Evolutionary conservation across 163 green algal species (phyloP), one percentile per base, ranked within the genome.

Genomic region (Prototheca wickerhamii): DNA sequence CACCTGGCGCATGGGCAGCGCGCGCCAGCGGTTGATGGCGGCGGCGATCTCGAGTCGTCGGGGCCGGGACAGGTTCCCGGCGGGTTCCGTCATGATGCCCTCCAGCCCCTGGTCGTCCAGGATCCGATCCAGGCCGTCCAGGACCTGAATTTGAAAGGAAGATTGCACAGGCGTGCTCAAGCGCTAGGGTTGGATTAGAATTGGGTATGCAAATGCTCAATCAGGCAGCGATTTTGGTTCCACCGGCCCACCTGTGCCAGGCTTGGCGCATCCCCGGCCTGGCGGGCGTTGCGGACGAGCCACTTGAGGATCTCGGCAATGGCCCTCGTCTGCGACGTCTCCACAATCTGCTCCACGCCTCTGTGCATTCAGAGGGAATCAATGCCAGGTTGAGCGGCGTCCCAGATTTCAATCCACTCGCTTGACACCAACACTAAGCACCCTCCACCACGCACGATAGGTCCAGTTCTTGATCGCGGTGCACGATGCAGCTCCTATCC

Each of bases 321-420:
- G 65, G 20, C 84, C 88, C 72, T 89, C 21, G 82, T 86, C 70
- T 89, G 84, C 0, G 63, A 77, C 35, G 68, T 67, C 25, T 91
- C 84, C 4, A 82, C 76, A 5, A 91, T 72, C 69, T 91, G 84
- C 75, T 85, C 81, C 21, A 83, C 62, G 34, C 60, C 74, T 6
- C 54, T 69, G 65, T 4, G 23, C 2, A 32, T 18, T 34, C 26
- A 26, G 17, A 3, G 17, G 31, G 1, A 60, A 30, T 29, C n/a
- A 28, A 15, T 10, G 15, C 30, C 5, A 23, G 5, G 28, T 21
- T 53, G 40, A 15, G 17, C 31, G 4, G 31, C 10, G 34, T 18
- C 42, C 28, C 58, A n/a, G n/a, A n/a, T n/a, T n/a, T n/a, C n/a
- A n/a, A n/a, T n/a, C n/a, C n/a, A n/a, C n/a, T n/a, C n/a, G n/a